A percentile compares a stretch with the other conserved stretches of the same genome.
phyloP scores from a whole-genome alignment of 73 alveolate genomes.

The Paramecium caudatum region DNA sequence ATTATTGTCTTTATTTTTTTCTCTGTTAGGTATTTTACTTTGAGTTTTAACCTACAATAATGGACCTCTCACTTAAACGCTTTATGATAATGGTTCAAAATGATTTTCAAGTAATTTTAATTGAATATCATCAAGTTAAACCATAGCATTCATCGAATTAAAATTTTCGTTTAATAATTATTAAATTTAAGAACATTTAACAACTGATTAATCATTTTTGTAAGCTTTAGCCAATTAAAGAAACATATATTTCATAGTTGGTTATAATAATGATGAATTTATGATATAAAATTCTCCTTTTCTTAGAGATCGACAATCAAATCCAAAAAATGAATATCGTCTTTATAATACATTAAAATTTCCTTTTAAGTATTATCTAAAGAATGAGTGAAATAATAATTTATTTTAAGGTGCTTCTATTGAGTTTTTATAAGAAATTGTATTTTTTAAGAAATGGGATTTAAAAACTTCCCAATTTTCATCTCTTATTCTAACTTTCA shows the following conservation, averaged over 20 bases:
- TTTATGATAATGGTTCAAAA: not conserved
- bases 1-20: not conserved
- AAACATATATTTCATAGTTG: not conserved
- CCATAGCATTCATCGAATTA: not conserved
- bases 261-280: not conserved
- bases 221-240: not conserved
- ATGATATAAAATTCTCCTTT: slow-evolving; percentile 13
- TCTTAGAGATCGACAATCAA: slow-evolving; percentile 25
- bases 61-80: not conserved
- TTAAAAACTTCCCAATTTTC: slow-evolving; percentile 6
- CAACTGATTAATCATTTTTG: not conserved
- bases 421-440: too few species aligned
- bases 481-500: slow-evolving; percentile 32
- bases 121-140: not conserved
- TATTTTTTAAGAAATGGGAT: too few species aligned
- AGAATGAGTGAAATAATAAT: not conserved
- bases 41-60: not conserved
- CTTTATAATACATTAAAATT: not conserved
- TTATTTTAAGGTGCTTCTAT: not conserved
- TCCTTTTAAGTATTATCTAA: not conserved
- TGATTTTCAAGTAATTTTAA: not conserved
- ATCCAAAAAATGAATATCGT: not conserved
- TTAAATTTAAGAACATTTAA: slow-evolving; percentile 18
- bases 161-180: slow-evolving; percentile 34
- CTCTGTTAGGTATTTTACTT: not conserved